Conservation (phyloP, 768 basidiomycete species). For the Naematelia aurantialba region DNA sequence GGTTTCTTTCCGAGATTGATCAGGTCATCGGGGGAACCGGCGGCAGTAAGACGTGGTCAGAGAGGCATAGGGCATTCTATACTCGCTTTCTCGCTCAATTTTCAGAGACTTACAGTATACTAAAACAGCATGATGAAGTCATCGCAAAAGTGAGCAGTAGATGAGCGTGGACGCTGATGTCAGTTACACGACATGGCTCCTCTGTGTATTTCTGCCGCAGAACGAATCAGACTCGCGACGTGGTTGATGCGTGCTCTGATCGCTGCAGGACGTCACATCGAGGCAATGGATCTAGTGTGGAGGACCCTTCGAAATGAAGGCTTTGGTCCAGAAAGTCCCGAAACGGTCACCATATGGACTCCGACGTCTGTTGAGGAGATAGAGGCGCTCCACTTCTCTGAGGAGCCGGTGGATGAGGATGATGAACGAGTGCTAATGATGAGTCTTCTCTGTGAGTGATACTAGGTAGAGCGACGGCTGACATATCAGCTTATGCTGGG, state of each 20-base stretch:
- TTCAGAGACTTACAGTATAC: slow-evolving; percentile 10
- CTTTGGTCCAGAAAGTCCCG: slow-evolving; percentile 4
- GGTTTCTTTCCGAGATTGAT: slow-evolving; percentile 9
- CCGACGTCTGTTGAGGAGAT: slow-evolving; percentile 6
- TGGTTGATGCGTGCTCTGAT: slow-evolving; percentile 11
- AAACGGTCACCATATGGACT: neutral
- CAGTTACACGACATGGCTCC: slow-evolving; percentile 10
- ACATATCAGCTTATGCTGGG: slow-evolving; percentile 18
- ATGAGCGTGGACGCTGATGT: neutral
- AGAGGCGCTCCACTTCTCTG: neutral
- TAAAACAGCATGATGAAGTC: slow-evolving; percentile 9
- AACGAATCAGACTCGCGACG: slow-evolving; percentile 11
- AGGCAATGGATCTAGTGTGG: slow-evolving; percentile 15
- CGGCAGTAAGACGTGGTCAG: slow-evolving; percentile 9
- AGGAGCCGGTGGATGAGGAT: slow-evolving; percentile 6
- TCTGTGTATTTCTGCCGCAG: slow-evolving; percentile 11
- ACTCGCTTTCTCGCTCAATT: slow-evolving; percentile 3
- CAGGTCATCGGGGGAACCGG: slow-evolving; percentile 13
- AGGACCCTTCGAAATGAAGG: neutral
- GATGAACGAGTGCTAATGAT: slow-evolving; percentile 9
- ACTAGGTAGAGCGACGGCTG: neutral
- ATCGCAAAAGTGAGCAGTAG: slow-evolving; percentile 12
- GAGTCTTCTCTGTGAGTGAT: slow-evolving; percentile 14
- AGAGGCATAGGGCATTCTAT: slow-evolving; percentile 5
- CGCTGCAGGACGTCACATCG: neutral